phyloP scores from a whole-genome alignment of 768 basidiomycete species.

The Boletus rufocinnamomeus region DNA sequence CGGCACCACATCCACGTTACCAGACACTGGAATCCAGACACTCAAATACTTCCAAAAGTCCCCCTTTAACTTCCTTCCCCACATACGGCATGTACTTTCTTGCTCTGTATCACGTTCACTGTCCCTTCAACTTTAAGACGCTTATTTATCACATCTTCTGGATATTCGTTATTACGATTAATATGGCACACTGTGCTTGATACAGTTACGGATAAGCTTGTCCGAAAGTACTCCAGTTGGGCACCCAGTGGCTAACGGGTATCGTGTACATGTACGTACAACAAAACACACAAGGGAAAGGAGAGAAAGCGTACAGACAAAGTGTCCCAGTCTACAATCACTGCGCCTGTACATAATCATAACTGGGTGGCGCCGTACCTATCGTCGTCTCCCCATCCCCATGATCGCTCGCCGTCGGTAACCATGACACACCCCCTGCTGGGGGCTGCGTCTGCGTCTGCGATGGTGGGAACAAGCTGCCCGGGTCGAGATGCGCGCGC shows the following conservation, averaged over 20 bases:
- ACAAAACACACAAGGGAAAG: not conserved
- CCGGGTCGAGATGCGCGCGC: not conserved
- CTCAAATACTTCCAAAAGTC: too few relatives aligned
- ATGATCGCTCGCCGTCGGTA: constrained; percentile 43
- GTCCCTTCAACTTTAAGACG: not conserved
- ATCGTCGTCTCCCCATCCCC: constrained; percentile 34
- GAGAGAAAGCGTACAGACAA: not conserved
- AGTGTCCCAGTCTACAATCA: not conserved
- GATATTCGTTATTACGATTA: not conserved
- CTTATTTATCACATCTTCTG: too few relatives aligned
- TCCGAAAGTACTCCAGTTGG: not conserved
- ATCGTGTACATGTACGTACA: not conserved
- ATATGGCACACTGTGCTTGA: not conserved
- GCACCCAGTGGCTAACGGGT: not conserved
- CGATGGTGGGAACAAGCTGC: not conserved
- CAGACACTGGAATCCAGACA: not conserved
- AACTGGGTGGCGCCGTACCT: constrained; percentile 29
- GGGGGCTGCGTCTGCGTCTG: not conserved
- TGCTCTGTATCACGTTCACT: not conserved
- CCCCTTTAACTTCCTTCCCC: not conserved
- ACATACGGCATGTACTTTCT: not conserved
- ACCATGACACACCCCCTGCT: constrained; percentile 19
- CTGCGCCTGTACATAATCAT: constrained; percentile 20
- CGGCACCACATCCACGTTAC: constrained; percentile 3
- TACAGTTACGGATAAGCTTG: not conserved